Base-by-base conservation (phyloP, 2,329 filamentous ascomycete species). In the Ascomycota sp. region DNA sequence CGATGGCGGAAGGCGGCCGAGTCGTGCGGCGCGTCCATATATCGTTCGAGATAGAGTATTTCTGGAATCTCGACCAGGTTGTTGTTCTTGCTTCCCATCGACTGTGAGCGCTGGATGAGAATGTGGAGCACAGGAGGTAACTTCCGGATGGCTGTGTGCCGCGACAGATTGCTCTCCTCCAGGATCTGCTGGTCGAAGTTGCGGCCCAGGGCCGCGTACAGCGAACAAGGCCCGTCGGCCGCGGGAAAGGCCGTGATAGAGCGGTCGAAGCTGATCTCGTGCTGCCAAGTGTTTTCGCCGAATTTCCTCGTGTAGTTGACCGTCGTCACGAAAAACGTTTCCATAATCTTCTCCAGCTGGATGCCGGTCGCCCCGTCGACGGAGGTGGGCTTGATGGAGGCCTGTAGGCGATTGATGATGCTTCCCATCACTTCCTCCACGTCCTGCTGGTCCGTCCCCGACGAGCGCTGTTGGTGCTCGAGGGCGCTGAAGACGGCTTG, bases 401-500 rank as follows among this genome's bases (percentile, higher is more conserved):
- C 83, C 43, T 89, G 79, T n/a, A 94, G 61, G 30, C 89, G 77
- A 44, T 86, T 83, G 34, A 94, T 69, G 19, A 93, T 79, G 43
- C 86, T 89, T 34, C 82, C 82, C 56, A 94, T 85, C 27, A 94
- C 86, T 51, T 98, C 89, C 9, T 83, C 83, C 4, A 94, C 86
- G 52, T 98, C 89, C 53, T 98, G 85, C 45, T 98, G 89, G 22
- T 81, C 61, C 0, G 63, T 68, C 3, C 63, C 63, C 8, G 59
- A 59, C 21, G 52, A 54, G 42, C 56, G 37, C 32, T 56, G 56
- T 44, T 54, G 57, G 41, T 53, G 56, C 40, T 57, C 61, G 19
- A 57, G 53, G 5, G 52, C 61, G 32, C 43, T 54, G 27, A 48
- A 50, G 8, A 65, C 57, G 31, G 56, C 56, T 29, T 61, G 46